Conservation (phyloP, 192 early-diverging fungal species). For the Mortierella claussenii region DNA sequence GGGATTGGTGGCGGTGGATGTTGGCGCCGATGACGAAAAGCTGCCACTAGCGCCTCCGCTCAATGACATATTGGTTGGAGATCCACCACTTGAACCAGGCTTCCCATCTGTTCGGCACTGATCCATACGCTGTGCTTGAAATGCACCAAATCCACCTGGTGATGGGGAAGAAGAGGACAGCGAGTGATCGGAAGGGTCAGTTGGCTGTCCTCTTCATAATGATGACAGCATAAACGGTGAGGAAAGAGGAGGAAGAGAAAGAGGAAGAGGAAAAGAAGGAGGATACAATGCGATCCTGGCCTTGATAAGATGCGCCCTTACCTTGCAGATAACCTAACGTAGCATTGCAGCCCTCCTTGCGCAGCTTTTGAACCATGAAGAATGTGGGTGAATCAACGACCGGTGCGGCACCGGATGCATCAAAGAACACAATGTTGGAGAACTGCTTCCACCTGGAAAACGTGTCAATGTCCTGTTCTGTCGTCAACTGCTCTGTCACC, state of each 20-base stretch:
- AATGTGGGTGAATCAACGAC: slow-evolving; percentile 62
- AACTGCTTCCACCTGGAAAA: slow-evolving; percentile 64
- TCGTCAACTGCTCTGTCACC: slow-evolving; percentile 65
- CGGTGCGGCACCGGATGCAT: slow-evolving; percentile 61
- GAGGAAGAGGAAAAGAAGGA: too few relatives aligned
- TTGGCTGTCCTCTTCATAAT: too few relatives aligned
- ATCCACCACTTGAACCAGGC: neutral
- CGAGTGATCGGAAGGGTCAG: too few relatives aligned
- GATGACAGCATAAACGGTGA: too few relatives aligned
- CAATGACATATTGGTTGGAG: slow-evolving; percentile 12
- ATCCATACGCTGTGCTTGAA: slow-evolving; percentile 23
- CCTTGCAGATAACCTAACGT: slow-evolving; percentile 58
- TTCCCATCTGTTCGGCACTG: slow-evolving; percentile 41
- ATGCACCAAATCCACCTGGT: slow-evolving; percentile 63
- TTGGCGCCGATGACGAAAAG: neutral
- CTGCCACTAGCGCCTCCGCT: slow-evolving; percentile 3
- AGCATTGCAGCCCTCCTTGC: slow-evolving; percentile 60
- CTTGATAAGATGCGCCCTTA: slow-evolving; percentile 29
- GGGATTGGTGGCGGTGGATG: slow-evolving; percentile 1
- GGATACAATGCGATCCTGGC: too few relatives aligned
- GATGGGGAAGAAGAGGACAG: too few relatives aligned
- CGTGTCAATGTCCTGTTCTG: slow-evolving; percentile 59
- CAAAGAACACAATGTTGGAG: slow-evolving; percentile 75
- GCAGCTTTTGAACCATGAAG: slow-evolving; percentile 71
- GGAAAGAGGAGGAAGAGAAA: too few relatives aligned